These are phyloP conservation scores for Leptodermis oblonga DNA, from an alignment of 257 asterid species.

Conservation along the genomic window DNA sequence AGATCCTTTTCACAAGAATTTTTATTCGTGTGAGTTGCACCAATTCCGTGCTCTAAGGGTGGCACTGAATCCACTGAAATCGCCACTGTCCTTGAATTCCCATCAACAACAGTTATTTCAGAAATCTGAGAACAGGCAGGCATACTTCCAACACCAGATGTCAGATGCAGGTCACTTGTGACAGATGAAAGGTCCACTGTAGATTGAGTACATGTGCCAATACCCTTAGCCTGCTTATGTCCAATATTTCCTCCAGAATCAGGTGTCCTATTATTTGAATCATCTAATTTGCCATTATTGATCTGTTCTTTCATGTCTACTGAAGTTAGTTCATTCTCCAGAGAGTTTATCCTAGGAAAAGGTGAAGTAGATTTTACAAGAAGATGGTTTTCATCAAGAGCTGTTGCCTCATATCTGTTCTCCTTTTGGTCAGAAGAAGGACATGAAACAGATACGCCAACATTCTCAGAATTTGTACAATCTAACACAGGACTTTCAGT, in stretches of 20 bases:
- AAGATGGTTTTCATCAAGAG: conserved; percentile 25
- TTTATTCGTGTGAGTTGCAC: background rate
- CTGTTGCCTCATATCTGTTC: conserved; percentile 18
- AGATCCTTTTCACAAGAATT: conserved; percentile 19
- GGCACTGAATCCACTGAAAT: background rate
- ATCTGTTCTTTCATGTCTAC: conserved; percentile 56
- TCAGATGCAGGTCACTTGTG: background rate
- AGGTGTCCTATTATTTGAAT: conserved; percentile 26
- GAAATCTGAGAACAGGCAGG: conserved; percentile 15
- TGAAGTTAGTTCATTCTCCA: conserved; percentile 36
- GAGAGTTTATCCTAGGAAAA: conserved; percentile 22
- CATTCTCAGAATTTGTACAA: conserved; percentile 27
- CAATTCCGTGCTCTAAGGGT: background rate
- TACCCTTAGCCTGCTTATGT: conserved; percentile 26
- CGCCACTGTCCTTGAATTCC: conserved; percentile 25
- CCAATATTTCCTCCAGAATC: conserved; percentile 26
- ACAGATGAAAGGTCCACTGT: conserved; percentile 7
- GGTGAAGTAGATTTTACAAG: conserved; percentile 24
- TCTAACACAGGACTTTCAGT: conserved; percentile 29
- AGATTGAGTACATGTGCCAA: conserved; percentile 4
- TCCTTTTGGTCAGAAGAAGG: conserved; percentile 27
- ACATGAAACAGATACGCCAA: conserved; percentile 24
- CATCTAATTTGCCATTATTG: conserved; percentile 36
- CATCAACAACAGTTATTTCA: conserved; percentile 21
- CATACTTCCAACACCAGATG: conserved; percentile 10